Base-by-base conservation (phyloP, 2,329 filamentous ascomycete species). In the Talaromyces sp. region DNA sequence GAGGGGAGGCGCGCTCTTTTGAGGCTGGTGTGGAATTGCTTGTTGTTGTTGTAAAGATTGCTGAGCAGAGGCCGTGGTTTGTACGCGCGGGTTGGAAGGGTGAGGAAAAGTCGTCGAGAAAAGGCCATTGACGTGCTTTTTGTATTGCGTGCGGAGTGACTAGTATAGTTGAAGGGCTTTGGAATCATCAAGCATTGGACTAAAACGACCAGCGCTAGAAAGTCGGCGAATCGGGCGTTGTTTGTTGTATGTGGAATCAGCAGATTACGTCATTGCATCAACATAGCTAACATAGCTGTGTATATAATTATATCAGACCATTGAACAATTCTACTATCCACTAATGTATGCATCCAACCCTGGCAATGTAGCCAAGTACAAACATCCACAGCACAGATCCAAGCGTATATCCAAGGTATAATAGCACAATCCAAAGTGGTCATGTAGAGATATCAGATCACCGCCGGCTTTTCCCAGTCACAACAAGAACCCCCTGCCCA, bases 401-500 rank as follows among this genome's bases (percentile, higher is more conserved):
- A 47, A 47, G 13, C 28, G 28, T 30, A 15, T 8, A 51, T 51
- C 44, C 44, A 25, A 51, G 13, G 19, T 39, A 39, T 25, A 9
- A 7, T 1, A 11, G 8, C 22, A 49, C 19, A 4, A 22, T 22
- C 22, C 22, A 22, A 22, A 22, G 1, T 22, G 22, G 22, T 22
- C 22, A 22, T 22, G 22, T 22, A 22, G 22, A 22, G 19, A 27
- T 27, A 27, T 22, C 25, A 51, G 19, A 30, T 51, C 19, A 51
- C 19, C 19, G 19, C 19, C 60, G 60, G 25, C 55, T 56, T 52
- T 55, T 72, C 0, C 93, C 93, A 11, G 79, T 86, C 17, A 97
- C 85, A 56, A 87, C 77, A 69, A 93, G 83, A 42, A 85, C 83
- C 0, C 92, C 93, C 30, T 85, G 87, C 51, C 86, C 83, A 52